Evolutionary conservation across 768 basidiomycete species (phyloP).

Genomic region (Auricularia auricula-judae): DNA sequence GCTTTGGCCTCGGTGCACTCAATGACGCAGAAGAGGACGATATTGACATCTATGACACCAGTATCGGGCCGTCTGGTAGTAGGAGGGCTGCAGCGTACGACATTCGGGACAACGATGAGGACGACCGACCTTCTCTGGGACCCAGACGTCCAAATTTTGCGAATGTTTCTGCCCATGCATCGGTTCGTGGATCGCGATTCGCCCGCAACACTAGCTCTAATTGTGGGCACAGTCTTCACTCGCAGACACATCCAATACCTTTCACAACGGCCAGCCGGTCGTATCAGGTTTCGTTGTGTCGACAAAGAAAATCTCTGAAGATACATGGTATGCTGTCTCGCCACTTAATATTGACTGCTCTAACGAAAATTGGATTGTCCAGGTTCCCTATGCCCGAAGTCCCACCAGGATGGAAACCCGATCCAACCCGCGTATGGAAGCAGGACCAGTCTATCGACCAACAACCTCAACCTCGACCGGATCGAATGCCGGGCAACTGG

Average conservation of each 20-base stretch:
- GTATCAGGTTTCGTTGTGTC: slow-evolving; percentile 68
- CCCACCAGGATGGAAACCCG: slow-evolving; percentile 75
- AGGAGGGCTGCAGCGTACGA: slow-evolving; percentile 53
- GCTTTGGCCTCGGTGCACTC: slow-evolving; percentile 79
- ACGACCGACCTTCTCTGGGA: slow-evolving; percentile 18
- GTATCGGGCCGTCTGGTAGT: slow-evolving; percentile 20
- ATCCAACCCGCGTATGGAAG: slow-evolving; percentile 72
- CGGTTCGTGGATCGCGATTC: no score
- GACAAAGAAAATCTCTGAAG: slow-evolving; percentile 54
- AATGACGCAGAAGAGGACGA: slow-evolving; percentile 96
- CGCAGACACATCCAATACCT: slow-evolving; percentile 23
- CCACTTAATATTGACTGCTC: slow-evolving; percentile 12
- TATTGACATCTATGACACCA: slow-evolving; percentile 65
- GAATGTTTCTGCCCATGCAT: not conserved
- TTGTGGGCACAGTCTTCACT: not conserved
- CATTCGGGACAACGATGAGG: slow-evolving; percentile 49
- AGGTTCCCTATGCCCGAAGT: slow-evolving; percentile 83
- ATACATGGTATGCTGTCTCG: slow-evolving; percentile 43
- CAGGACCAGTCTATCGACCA: slow-evolving; percentile 19
- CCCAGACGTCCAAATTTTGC: not conserved
- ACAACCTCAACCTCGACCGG: slow-evolving; percentile 8
- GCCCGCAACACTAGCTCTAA: not conserved
- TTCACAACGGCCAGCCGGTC: slow-evolving; percentile 67
- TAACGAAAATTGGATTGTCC: not conserved
- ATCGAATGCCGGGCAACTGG: slow-evolving; percentile 32